Evolutionary conservation across 192 early-diverging fungal genomes (phyloP), one percentile per base, ranked within the genome.

Genomic region (Backusella sp.): DNA sequence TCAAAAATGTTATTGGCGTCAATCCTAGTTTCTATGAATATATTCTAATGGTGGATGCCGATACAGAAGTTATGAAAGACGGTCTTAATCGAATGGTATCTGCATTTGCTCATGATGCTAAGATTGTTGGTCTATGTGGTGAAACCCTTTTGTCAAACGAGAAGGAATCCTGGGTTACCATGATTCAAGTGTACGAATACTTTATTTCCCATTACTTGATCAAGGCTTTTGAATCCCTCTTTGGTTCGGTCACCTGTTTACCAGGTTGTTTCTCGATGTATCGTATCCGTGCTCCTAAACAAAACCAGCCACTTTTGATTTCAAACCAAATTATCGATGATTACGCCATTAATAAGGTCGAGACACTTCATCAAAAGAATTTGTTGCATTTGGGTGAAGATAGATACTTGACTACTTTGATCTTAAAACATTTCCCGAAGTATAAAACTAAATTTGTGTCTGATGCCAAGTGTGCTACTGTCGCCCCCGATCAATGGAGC

Each of bases 231-330:
- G 96, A 98, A 85, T 98, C 97, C 9, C 87, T 98, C 26, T 98
- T 98, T 77, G 97, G 97, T 8, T 93, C 92, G 26, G 97, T 98
- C 9, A 96, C 97, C 8, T 99, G 98, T 88, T 85, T 99, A 76
- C 97, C 97, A 11, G 97, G 97, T 66, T 98, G 98, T 89, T 99
- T 99, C 90, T 93, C 90, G 74, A 97, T 99, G 96, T 99, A 99
- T 82, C 93, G 98, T 68, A 86, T 99, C 41, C 92, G 94, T 46
- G 91, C 96, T 11, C 88, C 96, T 5, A 89, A 90, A 56, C 90
- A 96, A 80, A 96, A 95, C 76, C 88, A 92, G 32, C 98, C 98
- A 28, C 86, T 99, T 17, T 86, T 99, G 37, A 93, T 97, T 66
- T 86, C 94, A 23, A 95, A 96, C 75, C 87, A 89, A 68, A 88